Evolutionary conservation across 1,284 basidiomycete species (phyloP).

Genomic region (Ganoderma resinaceum): DNA sequence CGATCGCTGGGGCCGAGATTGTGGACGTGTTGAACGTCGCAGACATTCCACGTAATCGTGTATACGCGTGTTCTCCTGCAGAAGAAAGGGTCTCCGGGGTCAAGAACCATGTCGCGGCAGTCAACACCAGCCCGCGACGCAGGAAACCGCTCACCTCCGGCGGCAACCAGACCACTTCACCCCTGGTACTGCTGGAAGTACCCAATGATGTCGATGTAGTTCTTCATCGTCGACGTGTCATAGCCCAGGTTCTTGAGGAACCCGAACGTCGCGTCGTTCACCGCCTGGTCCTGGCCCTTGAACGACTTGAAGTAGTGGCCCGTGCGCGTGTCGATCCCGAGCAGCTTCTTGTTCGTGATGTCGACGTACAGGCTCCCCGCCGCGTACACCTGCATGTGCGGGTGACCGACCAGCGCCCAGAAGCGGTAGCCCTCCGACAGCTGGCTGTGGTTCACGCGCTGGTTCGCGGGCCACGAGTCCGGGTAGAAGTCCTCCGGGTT

Average conservation of each 20-base stretch:
- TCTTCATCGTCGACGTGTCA: background rate
- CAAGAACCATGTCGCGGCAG: background rate
- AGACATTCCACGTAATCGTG: background rate
- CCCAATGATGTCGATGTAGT: background rate
- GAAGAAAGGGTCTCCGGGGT: background rate
- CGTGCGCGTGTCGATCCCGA: constrained; percentile 4
- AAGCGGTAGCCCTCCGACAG: constrained; percentile 4
- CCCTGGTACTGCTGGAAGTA: background rate
- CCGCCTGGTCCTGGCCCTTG: constrained; percentile 2
- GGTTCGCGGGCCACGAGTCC: constrained; percentile 1
- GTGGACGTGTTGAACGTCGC: background rate
- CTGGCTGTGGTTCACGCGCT: constrained; percentile 7
- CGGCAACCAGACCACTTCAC: background rate
- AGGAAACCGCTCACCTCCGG: background rate
- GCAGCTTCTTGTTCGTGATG: constrained; percentile 5
- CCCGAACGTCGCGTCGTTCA: constrained; percentile 4
- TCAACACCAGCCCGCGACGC: background rate
- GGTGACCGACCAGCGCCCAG: background rate
- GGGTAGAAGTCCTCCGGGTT: constrained; percentile 5
- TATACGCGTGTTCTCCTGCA: background rate
- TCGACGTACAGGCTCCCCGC: constrained; percentile 3
- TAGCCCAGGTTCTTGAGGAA: background rate
- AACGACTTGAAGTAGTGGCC: background rate
- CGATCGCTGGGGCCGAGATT: background rate
- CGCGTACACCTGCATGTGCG: constrained; percentile 4